Evolutionary conservation across 257 asterid genomes (phyloP).

Genomic region (Plantago elongata): DNA sequence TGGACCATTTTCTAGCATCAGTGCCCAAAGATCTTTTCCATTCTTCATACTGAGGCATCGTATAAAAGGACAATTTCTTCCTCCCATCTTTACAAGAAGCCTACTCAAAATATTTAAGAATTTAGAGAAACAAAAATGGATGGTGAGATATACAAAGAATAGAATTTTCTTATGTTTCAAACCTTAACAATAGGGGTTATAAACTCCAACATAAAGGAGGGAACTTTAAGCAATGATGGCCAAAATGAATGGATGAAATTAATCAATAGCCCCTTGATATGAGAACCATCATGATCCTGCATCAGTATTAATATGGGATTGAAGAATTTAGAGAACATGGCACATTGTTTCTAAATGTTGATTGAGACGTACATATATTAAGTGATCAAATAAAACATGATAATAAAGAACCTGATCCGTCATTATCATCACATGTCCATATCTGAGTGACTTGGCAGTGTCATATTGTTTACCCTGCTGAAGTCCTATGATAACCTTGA

Average conservation of each 20-base stretch:
- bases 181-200: slow-evolving; percentile 97
- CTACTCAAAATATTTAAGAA: slow-evolving; percentile 28
- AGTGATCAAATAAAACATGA: not conserved
- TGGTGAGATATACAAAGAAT: not conserved
- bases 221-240: slow-evolving; percentile 88
- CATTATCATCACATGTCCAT: slow-evolving; percentile 97
- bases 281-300: slow-evolving; percentile 99
- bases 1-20: slow-evolving; percentile 70
- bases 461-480: slow-evolving; percentile 80
- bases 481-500: slow-evolving; percentile 88
- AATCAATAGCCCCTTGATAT: slow-evolving; percentile 86
- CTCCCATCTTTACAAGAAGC: slow-evolving; percentile 55
- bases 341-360: no score
- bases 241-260: slow-evolving; percentile 91
- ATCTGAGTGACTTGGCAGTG: slow-evolving; percentile 70
- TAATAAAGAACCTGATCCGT: slow-evolving; percentile 78
- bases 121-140: slow-evolving; percentile 1
- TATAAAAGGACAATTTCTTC: slow-evolving; percentile 51
- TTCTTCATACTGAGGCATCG: slow-evolving; percentile 91
- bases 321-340: slow-evolving; percentile 1
- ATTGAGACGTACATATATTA: not conserved
- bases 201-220: slow-evolving; percentile 81
- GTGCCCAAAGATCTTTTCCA: slow-evolving; percentile 69
- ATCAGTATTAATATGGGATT: slow-evolving; percentile 12
- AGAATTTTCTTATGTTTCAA: not conserved